phyloP scores from a whole-genome alignment of 768 basidiomycete species.

The Phylloporus arenicola region DNA sequence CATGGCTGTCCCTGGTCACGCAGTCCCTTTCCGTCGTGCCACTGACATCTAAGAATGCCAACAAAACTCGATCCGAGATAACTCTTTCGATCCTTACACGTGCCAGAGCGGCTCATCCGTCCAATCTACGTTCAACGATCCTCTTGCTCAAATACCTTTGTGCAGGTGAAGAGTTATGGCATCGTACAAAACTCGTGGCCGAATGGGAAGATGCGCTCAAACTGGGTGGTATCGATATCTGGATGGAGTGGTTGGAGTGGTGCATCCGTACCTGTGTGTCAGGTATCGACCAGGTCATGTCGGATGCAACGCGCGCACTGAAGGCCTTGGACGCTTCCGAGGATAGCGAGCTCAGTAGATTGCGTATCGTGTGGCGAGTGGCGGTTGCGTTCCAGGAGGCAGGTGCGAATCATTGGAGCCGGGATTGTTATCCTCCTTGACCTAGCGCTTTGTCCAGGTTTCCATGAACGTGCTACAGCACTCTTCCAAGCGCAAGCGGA shows the following conservation, averaged over 20 bases:
- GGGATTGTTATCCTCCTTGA: slow-evolving; percentile 1
- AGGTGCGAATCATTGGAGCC: slow-evolving; percentile 40
- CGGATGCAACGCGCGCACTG: slow-evolving; percentile 46
- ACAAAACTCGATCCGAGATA: slow-evolving; percentile 65
- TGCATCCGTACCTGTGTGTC: slow-evolving; percentile 44
- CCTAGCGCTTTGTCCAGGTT: slow-evolving; percentile 42
- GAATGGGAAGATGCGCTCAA: slow-evolving; percentile 70
- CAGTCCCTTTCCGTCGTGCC: slow-evolving; percentile 62
- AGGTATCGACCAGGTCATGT: slow-evolving; percentile 49
- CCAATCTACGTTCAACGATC: slow-evolving; percentile 42
- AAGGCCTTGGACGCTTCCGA: slow-evolving; percentile 36
- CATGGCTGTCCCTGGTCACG: slow-evolving; percentile 62
- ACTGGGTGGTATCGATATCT: slow-evolving; percentile 51
- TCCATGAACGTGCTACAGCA: slow-evolving; percentile 65
- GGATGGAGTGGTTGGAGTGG: slow-evolving; percentile 82
- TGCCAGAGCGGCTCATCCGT: slow-evolving; percentile 52
- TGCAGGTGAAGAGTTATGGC: slow-evolving; percentile 72
- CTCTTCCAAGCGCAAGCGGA: slow-evolving; percentile 83
- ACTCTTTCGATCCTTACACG: slow-evolving; percentile 60
- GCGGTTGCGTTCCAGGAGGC: slow-evolving; percentile 59
- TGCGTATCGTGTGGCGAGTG: slow-evolving; percentile 69
- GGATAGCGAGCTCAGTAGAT: slow-evolving; percentile 45
- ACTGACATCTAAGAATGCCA: slow-evolving; percentile 59
- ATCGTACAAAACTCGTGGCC: slow-evolving; percentile 42
- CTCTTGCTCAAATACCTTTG: slow-evolving; percentile 63